phyloP scores from a whole-genome alignment of 495 filamentous ascomycete genomes.

The Podospora appendiculata region DNA sequence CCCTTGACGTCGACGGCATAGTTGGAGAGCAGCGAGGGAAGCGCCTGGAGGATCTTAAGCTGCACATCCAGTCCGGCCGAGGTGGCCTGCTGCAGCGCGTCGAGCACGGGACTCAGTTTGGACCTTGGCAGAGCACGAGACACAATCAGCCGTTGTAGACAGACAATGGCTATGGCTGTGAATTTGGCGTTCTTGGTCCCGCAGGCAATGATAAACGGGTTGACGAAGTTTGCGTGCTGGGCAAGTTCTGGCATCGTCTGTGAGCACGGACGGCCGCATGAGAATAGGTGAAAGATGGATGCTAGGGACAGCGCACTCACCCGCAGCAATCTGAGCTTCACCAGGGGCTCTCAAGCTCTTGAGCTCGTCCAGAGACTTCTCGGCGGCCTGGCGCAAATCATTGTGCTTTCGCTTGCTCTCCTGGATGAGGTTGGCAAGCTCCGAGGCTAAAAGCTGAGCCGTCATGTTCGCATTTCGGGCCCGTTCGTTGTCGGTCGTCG shows the following conservation, averaged over 20 bases:
- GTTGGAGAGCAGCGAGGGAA: conserved; percentile 87
- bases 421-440: conserved; percentile 87
- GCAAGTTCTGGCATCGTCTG: conserved; percentile 58
- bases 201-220: conserved; percentile 90
- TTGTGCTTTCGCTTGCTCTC: conserved; percentile 90
- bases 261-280: conserved; percentile 4
- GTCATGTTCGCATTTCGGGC: conserved; percentile 61
- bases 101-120: conserved; percentile 72
- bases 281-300: neutral
- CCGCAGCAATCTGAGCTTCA: conserved; percentile 76
- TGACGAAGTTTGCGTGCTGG: conserved; percentile 72
- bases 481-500: neutral
- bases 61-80: conserved; percentile 76
- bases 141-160: conserved; percentile 81
- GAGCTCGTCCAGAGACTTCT: conserved; percentile 87
- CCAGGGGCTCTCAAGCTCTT: conserved; percentile 69
- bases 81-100: conserved; percentile 77
- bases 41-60: conserved; percentile 87
- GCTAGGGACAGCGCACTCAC: conserved; percentile 37
- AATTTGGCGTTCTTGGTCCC: conserved; percentile 81
- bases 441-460: conserved; percentile 78
- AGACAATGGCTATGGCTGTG: conserved; percentile 75
- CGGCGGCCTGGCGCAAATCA: conserved; percentile 84
- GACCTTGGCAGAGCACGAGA: conserved; percentile 65
- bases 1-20: conserved; percentile 77